Conservation (phyloP, 2,329 filamentous ascomycete genomes). For the Botrytis aclada region DNA sequence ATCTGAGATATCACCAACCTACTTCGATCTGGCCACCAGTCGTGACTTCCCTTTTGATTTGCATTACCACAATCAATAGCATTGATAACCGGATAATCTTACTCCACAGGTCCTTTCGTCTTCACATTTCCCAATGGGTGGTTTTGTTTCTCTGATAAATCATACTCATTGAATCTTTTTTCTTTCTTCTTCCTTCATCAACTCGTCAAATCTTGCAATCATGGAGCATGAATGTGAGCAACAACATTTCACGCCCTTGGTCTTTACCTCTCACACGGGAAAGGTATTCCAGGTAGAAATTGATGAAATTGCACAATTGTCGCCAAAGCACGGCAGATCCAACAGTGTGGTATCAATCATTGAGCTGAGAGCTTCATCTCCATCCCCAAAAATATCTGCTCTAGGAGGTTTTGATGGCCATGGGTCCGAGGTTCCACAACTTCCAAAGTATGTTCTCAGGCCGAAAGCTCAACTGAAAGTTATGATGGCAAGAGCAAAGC, state of each 20-base stretch:
- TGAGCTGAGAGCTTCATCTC: slow-evolving; percentile 6
- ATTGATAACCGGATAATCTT: not conserved
- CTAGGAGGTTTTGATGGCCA: slow-evolving; percentile 2
- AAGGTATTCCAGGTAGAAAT: slow-evolving; percentile 22
- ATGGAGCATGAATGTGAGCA: slow-evolving; percentile 16
- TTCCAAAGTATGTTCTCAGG: not conserved
- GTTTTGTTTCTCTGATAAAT: not conserved
- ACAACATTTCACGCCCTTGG: slow-evolving; percentile 8
- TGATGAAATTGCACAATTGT: slow-evolving; percentile 7
- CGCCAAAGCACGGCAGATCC: slow-evolving; percentile 1
- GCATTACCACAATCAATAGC: not conserved
- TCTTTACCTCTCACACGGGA: slow-evolving; percentile 22
- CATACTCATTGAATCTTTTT: not conserved
- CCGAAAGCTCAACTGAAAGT: not conserved
- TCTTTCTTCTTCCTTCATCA: not conserved
- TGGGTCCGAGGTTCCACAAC: not conserved
- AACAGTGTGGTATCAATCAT: slow-evolving; percentile 4
- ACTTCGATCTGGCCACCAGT: not conserved
- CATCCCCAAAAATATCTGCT: not conserved
- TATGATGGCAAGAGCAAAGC: not conserved
- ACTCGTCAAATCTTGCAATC: not conserved
- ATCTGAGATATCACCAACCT: not conserved
- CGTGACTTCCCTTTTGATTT: not conserved
- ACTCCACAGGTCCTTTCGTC: rapidly evolving
- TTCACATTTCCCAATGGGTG: not conserved